Base-by-base conservation (phyloP, 192 early-diverging fungal genomes). In the Coemansia umbellata region DNA sequence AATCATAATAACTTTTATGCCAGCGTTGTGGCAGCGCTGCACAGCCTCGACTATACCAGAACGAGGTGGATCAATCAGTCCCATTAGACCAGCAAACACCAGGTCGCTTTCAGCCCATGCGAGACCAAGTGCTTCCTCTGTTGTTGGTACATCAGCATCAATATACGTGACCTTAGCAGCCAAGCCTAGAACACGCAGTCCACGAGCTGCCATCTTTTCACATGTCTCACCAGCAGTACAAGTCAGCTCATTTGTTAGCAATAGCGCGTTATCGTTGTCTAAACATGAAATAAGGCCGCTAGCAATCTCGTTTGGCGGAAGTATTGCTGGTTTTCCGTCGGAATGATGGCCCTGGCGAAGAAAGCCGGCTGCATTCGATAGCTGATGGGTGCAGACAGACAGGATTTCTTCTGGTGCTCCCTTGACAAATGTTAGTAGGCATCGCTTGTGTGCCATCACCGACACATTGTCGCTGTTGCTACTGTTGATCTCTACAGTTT, bases 1-100 rank as follows among this genome's bases (percentile, higher is more conserved):
- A 47, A 98, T 93, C 96, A 98, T 98, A 19, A 94, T 82, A 4
- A 98, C 96, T 37, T 84, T 85, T 68, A 98, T 92, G 8, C 94
- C 96, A 5, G 96, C 96, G n/a, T 77, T 44, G 59, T 93, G 88
- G 69, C 96, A 95, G 36, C 79, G 84, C 1, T 63, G 75, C 17
- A 98, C 84, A 59, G 83, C 83, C 54, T 91, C 91, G 31, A 84
- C 72, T 18, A 95, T 92, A 19, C 92, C 92, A 10, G 69, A 66
- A 50, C 87, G 84, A 0, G 93, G 91, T 14, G 96, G 96, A 64
- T 98, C 96, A 49, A 93, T 92, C 42, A 98, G 69, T 5, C 93
- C 94, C 62, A 95, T 88, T 19, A 98, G 68, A 0, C 94, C 94
- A 18, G 92, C 74, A 78, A 97, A 98, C 3, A 78, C 74, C 14